A percentile compares a stretch with the other conserved stretches of the same genome.
phyloP scores from a whole-genome alignment of 768 basidiomycete species.

The Krasilnikovozyma curviuscula region DNA sequence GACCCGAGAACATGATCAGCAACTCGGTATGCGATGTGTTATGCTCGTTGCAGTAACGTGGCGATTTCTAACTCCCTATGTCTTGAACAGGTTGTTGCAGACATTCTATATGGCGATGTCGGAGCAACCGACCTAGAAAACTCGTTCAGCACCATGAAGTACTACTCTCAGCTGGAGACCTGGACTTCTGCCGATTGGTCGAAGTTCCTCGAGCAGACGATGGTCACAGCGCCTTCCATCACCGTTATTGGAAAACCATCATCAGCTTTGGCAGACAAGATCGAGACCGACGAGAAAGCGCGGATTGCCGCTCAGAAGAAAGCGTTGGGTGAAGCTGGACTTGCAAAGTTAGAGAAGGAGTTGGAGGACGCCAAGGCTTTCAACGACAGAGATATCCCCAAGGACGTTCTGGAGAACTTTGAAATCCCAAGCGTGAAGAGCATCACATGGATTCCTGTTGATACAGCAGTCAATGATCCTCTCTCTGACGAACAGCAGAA shows the following conservation, averaged over 20 bases:
- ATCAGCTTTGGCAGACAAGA: conserved; percentile 52
- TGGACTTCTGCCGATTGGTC: conserved; percentile 68
- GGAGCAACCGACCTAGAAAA: conserved; percentile 59
- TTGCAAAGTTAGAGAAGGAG: conserved; percentile 45
- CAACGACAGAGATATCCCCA: conserved; percentile 64
- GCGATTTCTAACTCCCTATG: neutral
- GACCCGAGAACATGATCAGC: conserved; percentile 39
- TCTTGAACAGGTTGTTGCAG: conserved; percentile 21
- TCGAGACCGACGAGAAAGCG: conserved; percentile 62
- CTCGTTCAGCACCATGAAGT: conserved; percentile 58
- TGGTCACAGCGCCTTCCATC: conserved; percentile 45
- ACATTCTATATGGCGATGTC: conserved; percentile 67
- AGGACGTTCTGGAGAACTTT: conserved; percentile 60
- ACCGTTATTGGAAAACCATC: conserved; percentile 81
- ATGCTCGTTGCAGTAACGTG: neutral
- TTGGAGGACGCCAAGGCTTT: conserved; percentile 70
- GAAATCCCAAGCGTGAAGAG: conserved; percentile 72
- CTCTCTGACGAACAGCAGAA: conserved; percentile 18
- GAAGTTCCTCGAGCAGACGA: conserved; percentile 51
- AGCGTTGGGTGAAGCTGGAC: conserved; percentile 57
- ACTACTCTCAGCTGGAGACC: conserved; percentile 43
- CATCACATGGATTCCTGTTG: conserved; percentile 76
- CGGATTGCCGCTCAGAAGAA: conserved; percentile 51
- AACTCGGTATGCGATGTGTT: conserved; percentile 40
- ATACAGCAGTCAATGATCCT: conserved; percentile 28